These are phyloP conservation scores for Lachancea quebecensis DNA, from an alignment of 805 yeast genomes.

Conservation along the genomic window DNA sequence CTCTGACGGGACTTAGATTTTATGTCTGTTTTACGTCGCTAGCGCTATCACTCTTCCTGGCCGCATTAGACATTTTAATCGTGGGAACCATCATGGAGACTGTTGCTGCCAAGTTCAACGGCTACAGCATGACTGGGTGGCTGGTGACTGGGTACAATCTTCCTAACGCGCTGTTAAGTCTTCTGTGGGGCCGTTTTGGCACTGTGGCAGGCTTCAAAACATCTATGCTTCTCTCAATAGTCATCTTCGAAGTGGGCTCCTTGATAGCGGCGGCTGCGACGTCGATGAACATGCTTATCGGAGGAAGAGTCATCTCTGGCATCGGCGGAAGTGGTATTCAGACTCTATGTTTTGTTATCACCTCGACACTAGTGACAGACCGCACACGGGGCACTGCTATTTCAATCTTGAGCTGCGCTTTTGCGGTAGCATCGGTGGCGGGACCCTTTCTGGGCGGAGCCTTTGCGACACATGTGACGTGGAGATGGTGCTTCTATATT, in stretches of 20 bases:
- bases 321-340: constrained; percentile 66
- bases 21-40: constrained; percentile 13
- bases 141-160: constrained; percentile 47
- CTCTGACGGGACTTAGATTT: not conserved
- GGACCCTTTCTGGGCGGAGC: constrained; percentile 69
- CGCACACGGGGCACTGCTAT: constrained; percentile 20
- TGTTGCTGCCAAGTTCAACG: constrained; percentile 43
- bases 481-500: constrained; percentile 71
- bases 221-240: constrained; percentile 40
- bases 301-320: constrained; percentile 66
- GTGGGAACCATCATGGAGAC: constrained; percentile 44
- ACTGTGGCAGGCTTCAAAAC: constrained; percentile 52
- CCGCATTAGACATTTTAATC: constrained; percentile 56
- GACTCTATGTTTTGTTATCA: constrained; percentile 47
- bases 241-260: constrained; percentile 56
- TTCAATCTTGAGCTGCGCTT: constrained; percentile 27
- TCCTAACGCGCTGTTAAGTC: constrained; percentile 45
- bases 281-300: constrained; percentile 54
- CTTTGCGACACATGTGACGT: constrained; percentile 48
- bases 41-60: constrained; percentile 22
- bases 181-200: constrained; percentile 51
- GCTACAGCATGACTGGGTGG: constrained; percentile 53
- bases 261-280: constrained; percentile 48
- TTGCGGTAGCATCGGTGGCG: constrained; percentile 43
- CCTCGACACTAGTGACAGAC: constrained; percentile 32